Base-by-base conservation (phyloP, 2,329 filamentous ascomycete genomes). In the Ambrosiella xylebori region DNA sequence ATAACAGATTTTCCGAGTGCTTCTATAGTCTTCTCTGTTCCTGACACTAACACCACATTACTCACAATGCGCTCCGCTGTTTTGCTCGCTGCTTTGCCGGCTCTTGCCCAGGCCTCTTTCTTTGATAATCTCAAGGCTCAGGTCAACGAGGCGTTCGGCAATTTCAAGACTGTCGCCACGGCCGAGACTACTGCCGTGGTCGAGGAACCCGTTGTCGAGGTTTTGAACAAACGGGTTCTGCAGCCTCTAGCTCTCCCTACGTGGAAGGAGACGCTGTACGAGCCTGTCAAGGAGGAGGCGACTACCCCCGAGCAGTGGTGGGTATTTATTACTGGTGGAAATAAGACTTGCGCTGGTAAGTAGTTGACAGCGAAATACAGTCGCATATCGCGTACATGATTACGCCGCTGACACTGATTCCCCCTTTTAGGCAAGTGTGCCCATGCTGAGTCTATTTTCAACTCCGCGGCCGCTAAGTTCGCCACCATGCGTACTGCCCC, bases 301-400 rank as follows among this genome's bases (percentile, higher is more conserved):
- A 77, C 78, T 9, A 76, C 74, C 61, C 83, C 85, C 4, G 83
- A 85, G 70, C 83, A 88, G 70, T 89, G 84, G 84, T 82, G 85
- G 75, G 73, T 91, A 61, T 76, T 86, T 63, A 71, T 88, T 63
- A 86, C 82, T 8, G 86, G 84, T 64, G 86, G 84, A 64, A 89
- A 90, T 75, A 84, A 82, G 73, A 88, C 86, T 38, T 91, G 86
- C 73, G 84, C 77, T 66, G 77, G 79, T 81, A 71, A 59, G 75
- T 64, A 15, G 19, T 8, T 17, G 9, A 61, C 49, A 19, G 40
- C 3, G n/a, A 4, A 41, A 12, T 41, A 41, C 7, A 47, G n/a
- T 50, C n/a, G 7, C 35, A 40, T 35, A n/a, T 17, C 8, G 2
- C 8, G 2, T 47, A 17, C 13, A 47, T 6, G 44, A 47, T 17